These are phyloP conservation scores for Cytospora piceicola DNA, from an alignment of 2,329 filamentous ascomycete genomes.

Conservation along the genomic window DNA sequence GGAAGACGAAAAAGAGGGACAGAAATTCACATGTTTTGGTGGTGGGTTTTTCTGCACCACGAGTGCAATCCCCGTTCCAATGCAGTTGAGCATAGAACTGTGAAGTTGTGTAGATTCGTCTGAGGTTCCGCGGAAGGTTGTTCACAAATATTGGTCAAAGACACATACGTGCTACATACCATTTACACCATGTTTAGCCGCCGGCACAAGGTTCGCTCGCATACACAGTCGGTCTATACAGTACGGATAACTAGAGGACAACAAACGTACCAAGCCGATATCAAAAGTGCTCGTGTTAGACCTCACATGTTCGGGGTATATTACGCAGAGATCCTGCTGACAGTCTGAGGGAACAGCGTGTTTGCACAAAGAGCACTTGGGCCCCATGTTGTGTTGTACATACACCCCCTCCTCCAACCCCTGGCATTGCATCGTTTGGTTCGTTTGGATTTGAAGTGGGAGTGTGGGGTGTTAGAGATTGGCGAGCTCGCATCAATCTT, in stretches of 20 bases:
- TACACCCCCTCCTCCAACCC: constrained; percentile 3
- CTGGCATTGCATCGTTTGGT: constrained; percentile 7
- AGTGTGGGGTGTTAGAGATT: constrained; percentile 23
- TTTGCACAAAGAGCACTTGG: background rate
- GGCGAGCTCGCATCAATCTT: constrained; percentile 30
- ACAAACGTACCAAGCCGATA: too few relatives aligned
- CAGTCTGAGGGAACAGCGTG: background rate
- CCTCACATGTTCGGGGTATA: too few relatives aligned
- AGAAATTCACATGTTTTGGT: too few relatives aligned
- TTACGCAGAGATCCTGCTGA: background rate
- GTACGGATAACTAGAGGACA: background rate
- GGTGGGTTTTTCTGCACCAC: too few relatives aligned
- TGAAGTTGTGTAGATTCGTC: background rate
- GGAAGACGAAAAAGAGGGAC: too few relatives aligned
- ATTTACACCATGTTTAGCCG: background rate
- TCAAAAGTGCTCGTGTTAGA: too few relatives aligned
- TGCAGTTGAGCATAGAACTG: background rate
- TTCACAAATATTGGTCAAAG: background rate
- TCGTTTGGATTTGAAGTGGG: constrained; percentile 2
- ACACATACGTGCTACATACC: background rate
- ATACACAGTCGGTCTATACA: background rate
- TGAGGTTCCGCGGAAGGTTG: too few relatives aligned
- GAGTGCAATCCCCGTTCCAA: too few relatives aligned
- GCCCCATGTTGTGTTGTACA: background rate
- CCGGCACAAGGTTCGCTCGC: background rate